Conservation (phyloP, 441 rosid genomes). For the Pelargonium fulgidum region DNA sequence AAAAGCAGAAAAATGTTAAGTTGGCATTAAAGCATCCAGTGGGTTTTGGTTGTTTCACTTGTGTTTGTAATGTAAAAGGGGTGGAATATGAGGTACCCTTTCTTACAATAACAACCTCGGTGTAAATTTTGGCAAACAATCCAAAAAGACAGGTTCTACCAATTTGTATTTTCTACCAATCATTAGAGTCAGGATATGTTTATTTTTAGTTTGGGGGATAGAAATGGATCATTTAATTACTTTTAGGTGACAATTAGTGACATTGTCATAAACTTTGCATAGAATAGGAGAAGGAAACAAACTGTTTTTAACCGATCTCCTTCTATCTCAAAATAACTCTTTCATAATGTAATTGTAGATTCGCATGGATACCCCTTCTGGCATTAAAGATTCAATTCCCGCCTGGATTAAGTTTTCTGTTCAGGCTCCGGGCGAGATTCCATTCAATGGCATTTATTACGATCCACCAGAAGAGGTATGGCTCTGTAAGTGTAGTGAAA, state of each 20-base stretch:
- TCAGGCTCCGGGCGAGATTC: conserved; percentile 89
- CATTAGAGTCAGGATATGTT: background rate
- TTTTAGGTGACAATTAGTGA: background rate
- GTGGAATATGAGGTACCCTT: background rate
- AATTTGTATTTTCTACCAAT: background rate
- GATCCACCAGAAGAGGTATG: conserved; percentile 90
- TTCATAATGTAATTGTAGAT: conserved; percentile 45
- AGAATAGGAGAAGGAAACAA: background rate
- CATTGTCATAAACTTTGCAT: background rate
- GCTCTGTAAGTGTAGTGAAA: background rate
- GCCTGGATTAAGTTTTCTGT: conserved; percentile 98
- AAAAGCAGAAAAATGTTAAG: background rate
- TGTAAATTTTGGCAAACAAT: background rate
- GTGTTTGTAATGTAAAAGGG: background rate
- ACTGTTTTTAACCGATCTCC: conserved; percentile 13
- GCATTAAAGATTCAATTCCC: conserved; percentile 92
- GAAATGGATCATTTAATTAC: background rate
- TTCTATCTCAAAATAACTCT: conserved; percentile 3
- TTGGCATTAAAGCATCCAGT: background rate
- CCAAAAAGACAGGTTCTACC: background rate
- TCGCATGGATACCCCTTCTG: conserved; percentile 94
- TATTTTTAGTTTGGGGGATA: background rate
- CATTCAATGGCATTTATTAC: conserved; percentile 89
- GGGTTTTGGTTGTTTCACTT: background rate
- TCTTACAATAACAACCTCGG: background rate